Conservation (phyloP, 192 early-diverging fungal species). For the Coemansia sp. region DNA sequence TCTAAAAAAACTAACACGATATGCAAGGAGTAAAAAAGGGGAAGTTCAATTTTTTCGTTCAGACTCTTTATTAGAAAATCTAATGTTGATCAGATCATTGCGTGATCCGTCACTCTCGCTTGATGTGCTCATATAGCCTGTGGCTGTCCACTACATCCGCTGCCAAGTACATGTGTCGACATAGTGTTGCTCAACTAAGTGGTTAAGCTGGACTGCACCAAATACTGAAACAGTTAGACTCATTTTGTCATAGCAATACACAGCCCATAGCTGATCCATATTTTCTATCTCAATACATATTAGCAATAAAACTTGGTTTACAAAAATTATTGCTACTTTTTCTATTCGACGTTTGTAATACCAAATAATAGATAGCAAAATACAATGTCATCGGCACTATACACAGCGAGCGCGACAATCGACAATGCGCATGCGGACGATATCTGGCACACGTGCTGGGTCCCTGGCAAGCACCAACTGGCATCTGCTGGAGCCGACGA, state of each 20-base stretch:
- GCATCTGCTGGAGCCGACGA: constrained; percentile 48
- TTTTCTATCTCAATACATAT: neutral
- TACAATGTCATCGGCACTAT: constrained; percentile 42
- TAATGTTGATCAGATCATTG: neutral
- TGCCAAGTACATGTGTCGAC: no score
- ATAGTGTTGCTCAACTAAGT: no score
- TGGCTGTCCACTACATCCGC: no score
- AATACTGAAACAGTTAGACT: neutral
- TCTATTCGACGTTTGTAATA: neutral
- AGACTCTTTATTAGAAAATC: neutral
- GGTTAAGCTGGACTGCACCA: no score
- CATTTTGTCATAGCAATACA: neutral
- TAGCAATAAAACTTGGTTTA: neutral
- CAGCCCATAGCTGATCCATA: neutral
- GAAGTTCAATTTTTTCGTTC: neutral
- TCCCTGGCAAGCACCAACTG: constrained; percentile 42
- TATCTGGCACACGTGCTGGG: constrained; percentile 47
- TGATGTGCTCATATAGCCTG: neutral
- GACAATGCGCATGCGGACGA: constrained; percentile 51
- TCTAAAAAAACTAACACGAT: neutral
- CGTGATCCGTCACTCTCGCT: neutral
- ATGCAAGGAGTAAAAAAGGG: neutral
- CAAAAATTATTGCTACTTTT: neutral
- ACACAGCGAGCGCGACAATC: constrained; percentile 29
- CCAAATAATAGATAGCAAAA: neutral